A percentile compares a stretch with the other conserved stretches of the same genome.
phyloP scores from a whole-genome alignment of 257 asterid genomes.

The Solanum microdontum region DNA sequence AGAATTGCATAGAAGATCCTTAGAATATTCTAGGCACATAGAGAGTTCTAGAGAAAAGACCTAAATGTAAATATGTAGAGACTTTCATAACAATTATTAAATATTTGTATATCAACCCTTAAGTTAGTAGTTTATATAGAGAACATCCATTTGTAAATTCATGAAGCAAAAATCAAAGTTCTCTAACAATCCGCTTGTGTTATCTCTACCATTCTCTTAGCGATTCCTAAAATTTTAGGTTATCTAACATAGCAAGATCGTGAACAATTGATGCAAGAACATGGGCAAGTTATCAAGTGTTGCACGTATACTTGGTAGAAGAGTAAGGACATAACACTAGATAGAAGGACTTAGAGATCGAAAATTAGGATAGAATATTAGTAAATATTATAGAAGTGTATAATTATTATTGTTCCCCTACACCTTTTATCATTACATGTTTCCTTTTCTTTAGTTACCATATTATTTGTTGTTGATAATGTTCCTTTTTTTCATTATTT shows the following conservation, averaged over 20 bases:
- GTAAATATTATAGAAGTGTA: not conserved
- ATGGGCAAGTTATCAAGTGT: not conserved
- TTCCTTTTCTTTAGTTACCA: not conserved
- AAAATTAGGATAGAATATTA: not conserved
- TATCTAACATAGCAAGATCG: not conserved
- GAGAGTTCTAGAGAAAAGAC: not conserved
- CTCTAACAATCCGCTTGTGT: no score
- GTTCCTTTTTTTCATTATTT: not conserved
- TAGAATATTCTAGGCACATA: not conserved
- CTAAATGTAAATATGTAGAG: not conserved
- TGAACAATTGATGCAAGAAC: not conserved
- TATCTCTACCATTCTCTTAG: not conserved
- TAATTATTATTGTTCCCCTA: not conserved
- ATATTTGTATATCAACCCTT: not conserved
- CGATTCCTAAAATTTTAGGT: not conserved
- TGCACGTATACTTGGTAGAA: not conserved
- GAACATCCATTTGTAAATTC: not conserved
- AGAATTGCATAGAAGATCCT: not conserved
- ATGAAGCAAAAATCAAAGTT: not conserved
- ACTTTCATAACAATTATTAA: no score
- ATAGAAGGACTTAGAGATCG: no score
- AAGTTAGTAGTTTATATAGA: not conserved
- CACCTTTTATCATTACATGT: not conserved
- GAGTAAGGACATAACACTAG: not conserved
- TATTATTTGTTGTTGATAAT: not conserved